Evolutionary conservation across 2,329 filamentous ascomycete species (phyloP).

Genomic region (Aspergillus pseudonomiae): DNA sequence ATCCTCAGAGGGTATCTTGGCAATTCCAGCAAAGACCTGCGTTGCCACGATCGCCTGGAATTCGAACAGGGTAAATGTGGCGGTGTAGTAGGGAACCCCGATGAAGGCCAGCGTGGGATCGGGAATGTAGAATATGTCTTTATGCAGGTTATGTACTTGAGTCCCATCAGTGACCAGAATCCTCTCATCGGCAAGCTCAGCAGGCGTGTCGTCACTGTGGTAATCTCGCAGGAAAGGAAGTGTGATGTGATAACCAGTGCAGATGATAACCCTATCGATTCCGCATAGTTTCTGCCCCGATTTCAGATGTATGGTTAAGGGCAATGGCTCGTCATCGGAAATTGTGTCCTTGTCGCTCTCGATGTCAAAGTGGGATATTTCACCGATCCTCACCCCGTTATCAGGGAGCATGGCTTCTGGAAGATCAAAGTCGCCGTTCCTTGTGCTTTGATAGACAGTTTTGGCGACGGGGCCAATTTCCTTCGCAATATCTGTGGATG

Average conservation of each 20-base stretch:
- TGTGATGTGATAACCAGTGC: slow-evolving; percentile 70
- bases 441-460: slow-evolving; percentile 58
- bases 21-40: slow-evolving; percentile 57
- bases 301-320: slow-evolving; percentile 55
- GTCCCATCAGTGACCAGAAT: slow-evolving; percentile 66
- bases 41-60: slow-evolving; percentile 68
- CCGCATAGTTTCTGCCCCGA: slow-evolving; percentile 56
- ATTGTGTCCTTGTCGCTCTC: neutral
- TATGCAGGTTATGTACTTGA: slow-evolving; percentile 68
- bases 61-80: slow-evolving; percentile 71
- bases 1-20: slow-evolving; percentile 49
- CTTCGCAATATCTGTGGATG: slow-evolving; percentile 57
- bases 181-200: slow-evolving; percentile 54
- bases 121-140: slow-evolving; percentile 71
- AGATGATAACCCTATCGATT: slow-evolving; percentile 66
- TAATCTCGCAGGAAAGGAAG: slow-evolving; percentile 64
- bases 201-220: slow-evolving; percentile 48
- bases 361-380: slow-evolving; percentile 53
- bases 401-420: slow-evolving; percentile 57
- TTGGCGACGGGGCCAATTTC: slow-evolving; percentile 52
- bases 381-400: slow-evolving; percentile 56
- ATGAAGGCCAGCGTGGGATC: slow-evolving; percentile 67
- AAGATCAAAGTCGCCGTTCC: slow-evolving; percentile 64
- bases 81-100: slow-evolving; percentile 66
- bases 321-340: slow-evolving; percentile 44